phyloP scores from a whole-genome alignment of 345 rosid species.

The Bruguiera sexangula region DNA sequence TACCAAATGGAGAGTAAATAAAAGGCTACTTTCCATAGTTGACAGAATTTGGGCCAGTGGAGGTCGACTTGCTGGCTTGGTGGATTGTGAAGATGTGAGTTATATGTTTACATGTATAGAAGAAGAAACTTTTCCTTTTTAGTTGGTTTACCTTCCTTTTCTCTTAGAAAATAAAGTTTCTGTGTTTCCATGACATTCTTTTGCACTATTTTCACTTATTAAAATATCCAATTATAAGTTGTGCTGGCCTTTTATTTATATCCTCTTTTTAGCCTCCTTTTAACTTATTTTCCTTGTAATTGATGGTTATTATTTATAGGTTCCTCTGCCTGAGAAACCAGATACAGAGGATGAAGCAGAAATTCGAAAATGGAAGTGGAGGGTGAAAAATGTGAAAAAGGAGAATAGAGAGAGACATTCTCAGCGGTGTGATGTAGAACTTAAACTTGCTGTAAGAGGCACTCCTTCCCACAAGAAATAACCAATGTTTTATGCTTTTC shows the following conservation, averaged over 20 bases:
- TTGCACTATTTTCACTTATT: background rate
- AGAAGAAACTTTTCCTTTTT: conserved; percentile 1
- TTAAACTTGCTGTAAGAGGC: conserved; percentile 85
- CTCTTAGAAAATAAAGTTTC: too few relatives aligned
- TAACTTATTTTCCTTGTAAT: background rate
- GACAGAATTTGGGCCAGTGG: conserved; percentile 97
- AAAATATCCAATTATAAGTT: background rate
- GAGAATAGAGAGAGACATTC: conserved; percentile 86
- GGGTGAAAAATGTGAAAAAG: conserved; percentile 55
- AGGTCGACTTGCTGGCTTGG: conserved; percentile 71
- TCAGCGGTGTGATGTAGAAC: conserved; percentile 89
- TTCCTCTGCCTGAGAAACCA: conserved; percentile 69
- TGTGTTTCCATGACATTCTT: background rate
- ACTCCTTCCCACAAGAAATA: conserved; percentile 10
- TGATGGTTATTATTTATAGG: conserved; percentile 34
- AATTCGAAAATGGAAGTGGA: conserved; percentile 84
- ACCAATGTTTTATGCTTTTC: conserved; percentile 10
- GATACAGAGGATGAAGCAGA: conserved; percentile 64
- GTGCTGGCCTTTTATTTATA: background rate
- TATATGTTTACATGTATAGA: conserved; percentile 9
- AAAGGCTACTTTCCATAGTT: conserved; percentile 68
- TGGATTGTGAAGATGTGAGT: conserved; percentile 89
- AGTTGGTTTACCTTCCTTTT: background rate
- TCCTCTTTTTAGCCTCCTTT: background rate
- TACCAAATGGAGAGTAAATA: conserved; percentile 92